These are phyloP conservation scores for Solanum raphanifolium DNA, from an alignment of 257 asterid genomes.

Conservation along the genomic window DNA sequence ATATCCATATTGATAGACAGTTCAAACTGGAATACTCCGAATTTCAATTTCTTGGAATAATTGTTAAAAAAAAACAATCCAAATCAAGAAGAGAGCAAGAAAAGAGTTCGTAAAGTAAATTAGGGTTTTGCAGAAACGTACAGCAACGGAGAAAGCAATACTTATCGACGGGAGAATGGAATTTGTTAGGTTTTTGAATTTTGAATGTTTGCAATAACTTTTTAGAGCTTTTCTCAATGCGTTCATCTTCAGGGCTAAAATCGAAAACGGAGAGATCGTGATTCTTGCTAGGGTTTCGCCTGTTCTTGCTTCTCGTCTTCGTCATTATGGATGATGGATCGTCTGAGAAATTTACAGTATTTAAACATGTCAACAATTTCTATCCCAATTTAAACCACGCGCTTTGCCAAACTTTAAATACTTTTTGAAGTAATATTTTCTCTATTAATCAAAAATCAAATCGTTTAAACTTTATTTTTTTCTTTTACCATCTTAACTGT, in stretches of 20 bases:
- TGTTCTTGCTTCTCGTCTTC: constrained; percentile 8
- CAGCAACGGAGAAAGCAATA: constrained; percentile 41
- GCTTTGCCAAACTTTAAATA: neutral
- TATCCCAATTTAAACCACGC: neutral
- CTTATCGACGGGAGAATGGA: constrained; percentile 27
- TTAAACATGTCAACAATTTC: neutral
- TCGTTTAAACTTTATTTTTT: too few relatives aligned
- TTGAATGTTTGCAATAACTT: constrained; percentile 15
- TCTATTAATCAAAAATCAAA: too few relatives aligned
- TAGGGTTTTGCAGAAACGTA: constrained; percentile 23
- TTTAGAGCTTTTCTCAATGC: constrained; percentile 25
- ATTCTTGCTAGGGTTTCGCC: constrained; percentile 5
- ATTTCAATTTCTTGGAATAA: neutral
- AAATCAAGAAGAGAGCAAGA: neutral
- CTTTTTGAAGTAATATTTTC: neutral
- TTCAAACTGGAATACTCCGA: neutral
- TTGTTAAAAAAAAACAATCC: neutral
- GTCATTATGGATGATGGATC: constrained; percentile 3
- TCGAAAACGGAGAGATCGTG: constrained; percentile 36
- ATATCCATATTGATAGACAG: neutral
- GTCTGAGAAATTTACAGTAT: neutral
- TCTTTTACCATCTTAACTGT: neutral
- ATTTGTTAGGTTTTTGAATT: constrained; percentile 13
- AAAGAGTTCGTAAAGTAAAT: neutral
- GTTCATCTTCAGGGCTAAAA: constrained; percentile 33